Evolutionary conservation across 2,329 filamentous ascomycete genomes (phyloP), one percentile per base, ranked within the genome.

Genomic region (Ceratocystis cubensis): DNA sequence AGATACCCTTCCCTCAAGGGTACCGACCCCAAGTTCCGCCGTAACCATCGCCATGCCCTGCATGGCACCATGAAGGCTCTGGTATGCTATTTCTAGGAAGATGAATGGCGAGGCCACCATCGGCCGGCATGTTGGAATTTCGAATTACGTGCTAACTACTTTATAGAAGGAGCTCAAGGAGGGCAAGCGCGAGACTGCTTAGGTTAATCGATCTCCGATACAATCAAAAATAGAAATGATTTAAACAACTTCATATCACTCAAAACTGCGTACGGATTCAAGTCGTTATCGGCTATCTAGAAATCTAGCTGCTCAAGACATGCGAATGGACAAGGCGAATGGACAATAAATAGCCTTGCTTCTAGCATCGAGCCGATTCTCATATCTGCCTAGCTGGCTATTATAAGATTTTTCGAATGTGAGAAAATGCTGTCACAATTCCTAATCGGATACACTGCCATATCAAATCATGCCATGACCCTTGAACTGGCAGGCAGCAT

Each of bases 1-100:
- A 87, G 94, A 84, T 99, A 99, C 84, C 94, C 94, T 72, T 97
- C 93, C 74, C 88, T 99, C 76, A 96, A 96, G 79, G 94, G 94
- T 76, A 94, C 91, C 79, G 94, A 99, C 83, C 92, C 94, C 78
- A 99, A 99, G 88, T 99, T 99, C 86, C 88, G 94, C 81, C 88
- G 94, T 82, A 99, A 99, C 86, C 94, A 99, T 85, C 91, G 91
- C 84, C 93, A 99, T 86, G 94, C 94, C 80, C 91, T 97, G 72
- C 94, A 97, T 85, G 94, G 94, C 80, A 99, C 92, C 78, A 91
- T 90, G 85, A 95, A 90, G 84, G 94, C 94, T 78, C 82, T 99
- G 84, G 93, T 97, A 87, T 76, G 89, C 83, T 67, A 61, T 44
- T 44, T 62, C 67, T 66, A 20, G 53, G 17, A 4, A 30, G 13